These are phyloP conservation scores for Niveomyces coronatus DNA, from an alignment of 2,329 filamentous ascomycete genomes.

Conservation along the genomic window DNA sequence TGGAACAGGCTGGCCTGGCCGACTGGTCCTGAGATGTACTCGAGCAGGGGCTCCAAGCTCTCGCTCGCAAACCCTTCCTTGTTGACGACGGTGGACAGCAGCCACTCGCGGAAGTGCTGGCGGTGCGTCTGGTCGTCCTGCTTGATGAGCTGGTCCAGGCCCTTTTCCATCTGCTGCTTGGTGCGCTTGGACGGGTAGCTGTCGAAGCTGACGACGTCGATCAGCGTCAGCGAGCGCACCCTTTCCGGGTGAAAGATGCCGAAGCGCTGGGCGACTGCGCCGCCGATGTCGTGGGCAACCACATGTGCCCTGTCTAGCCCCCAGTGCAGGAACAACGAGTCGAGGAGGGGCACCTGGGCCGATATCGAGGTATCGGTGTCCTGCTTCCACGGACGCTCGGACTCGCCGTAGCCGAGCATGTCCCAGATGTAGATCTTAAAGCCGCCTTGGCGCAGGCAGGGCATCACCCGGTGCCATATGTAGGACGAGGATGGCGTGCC, in stretches of 20 bases:
- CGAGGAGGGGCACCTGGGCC: constrained; percentile 20
- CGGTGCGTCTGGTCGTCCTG: constrained; percentile 13
- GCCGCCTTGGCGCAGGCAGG: constrained; percentile 13
- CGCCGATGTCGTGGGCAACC: constrained; percentile 22
- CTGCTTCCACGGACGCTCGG: constrained; percentile 21
- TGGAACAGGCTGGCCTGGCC: constrained; percentile 23
- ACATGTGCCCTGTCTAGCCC: constrained; percentile 17
- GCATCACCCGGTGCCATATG: constrained; percentile 22
- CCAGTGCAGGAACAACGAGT: constrained; percentile 19
- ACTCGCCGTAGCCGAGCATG: constrained; percentile 22
- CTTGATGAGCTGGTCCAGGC: constrained; percentile 19
- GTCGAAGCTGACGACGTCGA: constrained; percentile 23
- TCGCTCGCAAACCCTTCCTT: constrained; percentile 12
- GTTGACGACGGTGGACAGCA: constrained; percentile 16
- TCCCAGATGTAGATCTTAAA: constrained; percentile 21
- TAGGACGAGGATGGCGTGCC: constrained; percentile 25
- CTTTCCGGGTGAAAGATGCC: constrained; percentile 14
- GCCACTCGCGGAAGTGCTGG: constrained; percentile 19
- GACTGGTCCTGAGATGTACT: constrained; percentile 22
- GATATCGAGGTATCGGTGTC: constrained; percentile 22
- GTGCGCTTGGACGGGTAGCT: constrained; percentile 24
- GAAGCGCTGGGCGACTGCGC: constrained; percentile 21
- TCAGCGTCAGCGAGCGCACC: constrained; percentile 18
- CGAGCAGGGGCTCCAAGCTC: constrained; percentile 17
- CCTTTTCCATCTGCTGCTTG: constrained; percentile 20